Evolutionary conservation across 1,284 basidiomycete species (phyloP).

Genomic region (Cutaneotrichosporon curvatum): DNA sequence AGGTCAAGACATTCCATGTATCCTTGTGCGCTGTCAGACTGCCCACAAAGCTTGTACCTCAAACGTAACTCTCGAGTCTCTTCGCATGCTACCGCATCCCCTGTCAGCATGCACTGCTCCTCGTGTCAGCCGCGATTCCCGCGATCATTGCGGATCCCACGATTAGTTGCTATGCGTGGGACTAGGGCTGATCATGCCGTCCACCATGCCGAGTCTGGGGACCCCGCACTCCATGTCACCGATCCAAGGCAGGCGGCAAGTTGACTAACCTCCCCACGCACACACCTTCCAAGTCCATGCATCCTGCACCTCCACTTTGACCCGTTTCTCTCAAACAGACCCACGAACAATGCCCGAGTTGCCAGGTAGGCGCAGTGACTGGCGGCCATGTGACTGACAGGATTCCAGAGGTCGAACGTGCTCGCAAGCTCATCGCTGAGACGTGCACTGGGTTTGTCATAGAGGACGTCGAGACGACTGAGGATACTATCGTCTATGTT

Average conservation of each 20-base stretch:
- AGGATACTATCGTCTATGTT: conserved; percentile 65
- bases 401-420: conserved; percentile 62
- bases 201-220: background rate
- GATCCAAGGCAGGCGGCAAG: no score
- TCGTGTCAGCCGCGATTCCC: no score
- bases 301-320: background rate
- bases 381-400: background rate
- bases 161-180: no score
- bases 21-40: no score
- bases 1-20: no score
- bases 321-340: background rate
- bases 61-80: no score
- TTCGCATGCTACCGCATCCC: no score
- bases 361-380: conserved; percentile 50
- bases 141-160: no score
- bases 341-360: conserved; percentile 55
- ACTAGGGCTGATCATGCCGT: no score
- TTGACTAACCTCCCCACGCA: conserved; percentile 1
- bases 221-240: background rate
- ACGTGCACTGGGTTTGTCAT: conserved; percentile 57
- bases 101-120: no score
- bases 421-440: conserved; percentile 56
- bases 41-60: no score
- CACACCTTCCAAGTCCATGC: background rate
- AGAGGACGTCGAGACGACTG: conserved; percentile 54